Evolutionary conservation across 768 basidiomycete genomes (phyloP), one percentile per base, ranked within the genome.

Genomic region (Lactarius quietus): DNA sequence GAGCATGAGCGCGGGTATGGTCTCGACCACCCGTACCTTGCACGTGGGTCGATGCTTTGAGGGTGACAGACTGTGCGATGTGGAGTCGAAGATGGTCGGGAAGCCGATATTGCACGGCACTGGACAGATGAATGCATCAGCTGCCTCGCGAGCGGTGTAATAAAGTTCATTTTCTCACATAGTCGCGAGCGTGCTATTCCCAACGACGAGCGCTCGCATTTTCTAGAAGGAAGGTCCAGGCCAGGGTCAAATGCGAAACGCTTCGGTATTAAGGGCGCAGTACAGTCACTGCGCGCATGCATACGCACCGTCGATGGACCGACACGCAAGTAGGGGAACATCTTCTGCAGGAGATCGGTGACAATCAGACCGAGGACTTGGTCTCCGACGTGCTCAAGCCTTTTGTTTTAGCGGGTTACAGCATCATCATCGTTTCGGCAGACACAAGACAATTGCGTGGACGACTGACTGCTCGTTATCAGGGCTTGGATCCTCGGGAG

Each of bases 371-470:
- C 83, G 1, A 93, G 79, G 38, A 93, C 89, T 6, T 85, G 78
- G 73, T 93, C 91, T 0, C 91, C 91, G 3, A 92, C 76, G 74
- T 91, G 88, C 72, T 93, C 91, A 59, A 83, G 82, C 72, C 90
- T 92, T 72, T 35, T 23, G 57, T 45, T 51, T 61, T 38, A 58
- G 59, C 39, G 35, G 56, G 12, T 29, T 45, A 26, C 9, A 23
- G 43, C 9, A 10, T 63, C 18, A 20, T 29, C 62, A 55, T 57
- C 39, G 35, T 41, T 26, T 26, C 45, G 45, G 12, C 23, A 23
- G 23, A 17, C 56, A 38, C 54, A 48, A 38, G n/a, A 56, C 33
- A n/a, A 62, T 45, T 61, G 18, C 12, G n/a, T 17, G 52, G 61
- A 51, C 26, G 6, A 73, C 80, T 70, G 61, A 90, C 91, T 84